A percentile compares a stretch with the other conserved stretches of the same genome.
These are phyloP conservation scores for Yarrowia sp. DNA, from an alignment of 805 yeast species.

Conservation along the genomic window DNA sequence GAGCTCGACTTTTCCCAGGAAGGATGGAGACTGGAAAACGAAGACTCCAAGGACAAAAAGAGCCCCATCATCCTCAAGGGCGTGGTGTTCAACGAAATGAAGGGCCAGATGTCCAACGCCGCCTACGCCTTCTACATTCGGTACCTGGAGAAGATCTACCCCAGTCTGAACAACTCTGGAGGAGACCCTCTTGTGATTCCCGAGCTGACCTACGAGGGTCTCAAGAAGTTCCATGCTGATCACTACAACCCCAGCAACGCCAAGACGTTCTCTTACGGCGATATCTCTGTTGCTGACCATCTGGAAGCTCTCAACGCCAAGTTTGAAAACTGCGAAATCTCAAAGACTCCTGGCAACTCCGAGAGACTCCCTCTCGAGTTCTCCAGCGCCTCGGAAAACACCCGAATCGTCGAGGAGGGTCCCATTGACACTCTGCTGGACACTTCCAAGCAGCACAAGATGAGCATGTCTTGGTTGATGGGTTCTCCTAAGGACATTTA, in stretches of 20 bases:
- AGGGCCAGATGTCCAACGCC: conserved; percentile 92
- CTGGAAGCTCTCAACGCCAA: conserved; percentile 55
- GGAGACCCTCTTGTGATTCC: conserved; percentile 91
- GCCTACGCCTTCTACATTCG: conserved; percentile 84
- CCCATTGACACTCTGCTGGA: conserved; percentile 84
- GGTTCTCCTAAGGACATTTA: conserved; percentile 75
- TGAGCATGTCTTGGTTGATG: conserved; percentile 87
- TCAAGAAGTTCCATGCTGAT: conserved; percentile 73
- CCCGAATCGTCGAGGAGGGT: conserved; percentile 59
- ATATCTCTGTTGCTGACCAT: conserved; percentile 67
- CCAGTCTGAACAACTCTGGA: conserved; percentile 86
- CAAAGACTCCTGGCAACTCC: conserved; percentile 40
- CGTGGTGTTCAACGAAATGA: conserved; percentile 98
- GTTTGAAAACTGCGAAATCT: conserved; percentile 42
- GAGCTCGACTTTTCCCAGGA: conserved; percentile 89
- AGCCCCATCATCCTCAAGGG: conserved; percentile 84
- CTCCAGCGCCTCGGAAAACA: conserved; percentile 46
- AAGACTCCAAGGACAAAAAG: conserved; percentile 59
- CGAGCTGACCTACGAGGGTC: conserved; percentile 71
- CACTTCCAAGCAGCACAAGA: conserved; percentile 69
- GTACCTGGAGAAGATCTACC: conserved; percentile 82
- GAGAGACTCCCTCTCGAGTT: conserved; percentile 39
- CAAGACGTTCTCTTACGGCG: conserved; percentile 86
- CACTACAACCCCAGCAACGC: conserved; percentile 93
- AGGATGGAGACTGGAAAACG: conserved; percentile 95